A percentile compares a stretch with the other conserved stretches of the same genome.
These are phyloP conservation scores for Pestalotiopsis sp. DNA, from an alignment of 2,329 filamentous ascomycete genomes.

Conservation along the genomic window DNA sequence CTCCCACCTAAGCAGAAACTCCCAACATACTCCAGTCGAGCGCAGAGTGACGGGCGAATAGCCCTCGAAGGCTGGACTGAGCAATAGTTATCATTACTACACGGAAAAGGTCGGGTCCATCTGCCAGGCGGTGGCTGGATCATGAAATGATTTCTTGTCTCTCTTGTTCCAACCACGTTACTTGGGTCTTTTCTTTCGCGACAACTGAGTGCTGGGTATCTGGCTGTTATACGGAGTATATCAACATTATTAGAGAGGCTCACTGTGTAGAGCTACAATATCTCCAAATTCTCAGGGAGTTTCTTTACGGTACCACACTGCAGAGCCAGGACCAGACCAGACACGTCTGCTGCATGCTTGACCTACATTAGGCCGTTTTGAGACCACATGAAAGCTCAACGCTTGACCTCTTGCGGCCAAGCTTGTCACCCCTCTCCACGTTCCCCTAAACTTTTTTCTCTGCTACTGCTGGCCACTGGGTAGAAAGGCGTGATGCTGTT, in stretches of 20 bases:
- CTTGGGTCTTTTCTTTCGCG: too few relatives aligned
- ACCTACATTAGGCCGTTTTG: not conserved
- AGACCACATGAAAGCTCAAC: not conserved
- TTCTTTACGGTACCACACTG: too few relatives aligned
- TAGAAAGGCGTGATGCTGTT: not conserved
- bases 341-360: not conserved
- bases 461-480: constrained; percentile 1
- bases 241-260: too few relatives aligned
- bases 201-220: too few relatives aligned
- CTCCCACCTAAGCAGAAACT: not conserved
- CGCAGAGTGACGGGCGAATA: not conserved
- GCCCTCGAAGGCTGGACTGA: not conserved
- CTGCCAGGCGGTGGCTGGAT: not conserved
- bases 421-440: constrained; percentile 6
- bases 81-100: not conserved
- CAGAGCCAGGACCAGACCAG: not conserved
- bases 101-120: not conserved
- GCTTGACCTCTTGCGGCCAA: not conserved
- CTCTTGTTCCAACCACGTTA: not conserved
- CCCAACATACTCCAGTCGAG: not conserved
- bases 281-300: too few relatives aligned
- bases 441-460: constrained; percentile 9
- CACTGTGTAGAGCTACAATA: too few relatives aligned
- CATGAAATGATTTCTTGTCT: not conserved
- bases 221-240: too few relatives aligned